These are phyloP conservation scores for Cucumis sativus DNA, from an alignment of 306 rosid genomes.

Conservation along the genomic window DNA sequence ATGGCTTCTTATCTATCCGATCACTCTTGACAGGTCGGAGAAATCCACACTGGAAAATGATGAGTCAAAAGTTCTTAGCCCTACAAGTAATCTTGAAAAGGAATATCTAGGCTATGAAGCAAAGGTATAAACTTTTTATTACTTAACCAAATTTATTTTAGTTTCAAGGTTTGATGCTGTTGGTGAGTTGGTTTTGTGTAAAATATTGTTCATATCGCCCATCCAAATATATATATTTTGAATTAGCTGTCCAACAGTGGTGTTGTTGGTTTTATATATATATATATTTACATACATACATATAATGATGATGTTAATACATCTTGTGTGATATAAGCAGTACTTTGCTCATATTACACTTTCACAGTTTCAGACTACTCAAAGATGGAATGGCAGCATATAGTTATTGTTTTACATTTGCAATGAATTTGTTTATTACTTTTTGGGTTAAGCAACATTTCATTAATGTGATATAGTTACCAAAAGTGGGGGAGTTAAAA, in stretches of 20 bases:
- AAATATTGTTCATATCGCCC: background rate
- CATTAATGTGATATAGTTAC: background rate
- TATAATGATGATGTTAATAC: background rate
- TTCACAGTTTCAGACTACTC: background rate
- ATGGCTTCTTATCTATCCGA: conserved; percentile 13
- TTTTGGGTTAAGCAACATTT: background rate
- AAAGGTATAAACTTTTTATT: conserved; percentile 37
- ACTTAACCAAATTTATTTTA: background rate
- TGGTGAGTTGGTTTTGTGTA: background rate
- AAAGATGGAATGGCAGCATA: background rate
- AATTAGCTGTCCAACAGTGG: background rate
- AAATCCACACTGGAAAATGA: conserved; percentile 32
- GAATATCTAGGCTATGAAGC: conserved; percentile 80
- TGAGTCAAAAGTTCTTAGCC: conserved; percentile 44
- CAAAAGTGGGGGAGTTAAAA: background rate
- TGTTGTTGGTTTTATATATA: too few species aligned
- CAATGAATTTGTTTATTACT: background rate
- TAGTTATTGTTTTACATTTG: background rate
- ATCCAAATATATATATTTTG: background rate
- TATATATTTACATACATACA: too few species aligned
- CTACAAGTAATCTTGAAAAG: conserved; percentile 79
- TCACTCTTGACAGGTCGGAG: conserved; percentile 42
- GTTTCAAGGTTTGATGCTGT: background rate
- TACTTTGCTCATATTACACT: background rate
- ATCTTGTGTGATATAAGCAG: background rate